phyloP scores from a whole-genome alignment of 768 basidiomycete species.

The Termitomyces sp. region DNA sequence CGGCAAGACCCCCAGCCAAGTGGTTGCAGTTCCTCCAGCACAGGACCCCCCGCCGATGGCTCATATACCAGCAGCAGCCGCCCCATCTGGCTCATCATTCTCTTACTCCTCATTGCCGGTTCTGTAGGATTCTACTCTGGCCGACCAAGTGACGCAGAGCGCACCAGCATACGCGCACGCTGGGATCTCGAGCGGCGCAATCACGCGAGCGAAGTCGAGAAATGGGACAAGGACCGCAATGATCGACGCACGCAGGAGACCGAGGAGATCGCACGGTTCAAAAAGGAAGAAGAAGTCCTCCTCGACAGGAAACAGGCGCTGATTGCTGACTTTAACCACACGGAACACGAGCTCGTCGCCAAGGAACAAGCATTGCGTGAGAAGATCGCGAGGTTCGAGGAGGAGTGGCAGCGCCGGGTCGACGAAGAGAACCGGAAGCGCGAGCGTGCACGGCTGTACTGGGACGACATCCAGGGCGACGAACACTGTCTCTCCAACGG shows the following conservation, averaged over 20 bases:
- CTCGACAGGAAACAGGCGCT: neutral
- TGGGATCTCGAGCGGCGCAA: neutral
- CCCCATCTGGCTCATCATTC: neutral
- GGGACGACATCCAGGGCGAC: slow-evolving; percentile 10
- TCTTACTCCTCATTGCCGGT: neutral
- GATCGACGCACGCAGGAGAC: neutral
- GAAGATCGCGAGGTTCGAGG: neutral
- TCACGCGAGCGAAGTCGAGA: neutral
- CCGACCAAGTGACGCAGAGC: neutral
- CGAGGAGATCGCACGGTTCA: neutral
- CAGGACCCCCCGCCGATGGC: neutral
- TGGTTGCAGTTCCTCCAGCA: neutral
- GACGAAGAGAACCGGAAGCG: slow-evolving; percentile 7
- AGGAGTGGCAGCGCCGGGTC: slow-evolving; percentile 2
- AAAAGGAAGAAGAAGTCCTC: neutral
- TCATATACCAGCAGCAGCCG: neutral
- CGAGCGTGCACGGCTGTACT: slow-evolving; percentile 10
- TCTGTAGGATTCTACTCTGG: neutral
- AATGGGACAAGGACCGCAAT: neutral
- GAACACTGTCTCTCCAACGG: slow-evolving; percentile 7
- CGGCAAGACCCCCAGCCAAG: too few relatives aligned
- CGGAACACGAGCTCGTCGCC: too few relatives aligned
- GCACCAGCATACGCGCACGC: neutral
- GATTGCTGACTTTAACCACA: neutral
- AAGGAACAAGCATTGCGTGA: neutral